Conservation (phyloP, 108 stramenopile species). For the Nitzschia palea region DNA sequence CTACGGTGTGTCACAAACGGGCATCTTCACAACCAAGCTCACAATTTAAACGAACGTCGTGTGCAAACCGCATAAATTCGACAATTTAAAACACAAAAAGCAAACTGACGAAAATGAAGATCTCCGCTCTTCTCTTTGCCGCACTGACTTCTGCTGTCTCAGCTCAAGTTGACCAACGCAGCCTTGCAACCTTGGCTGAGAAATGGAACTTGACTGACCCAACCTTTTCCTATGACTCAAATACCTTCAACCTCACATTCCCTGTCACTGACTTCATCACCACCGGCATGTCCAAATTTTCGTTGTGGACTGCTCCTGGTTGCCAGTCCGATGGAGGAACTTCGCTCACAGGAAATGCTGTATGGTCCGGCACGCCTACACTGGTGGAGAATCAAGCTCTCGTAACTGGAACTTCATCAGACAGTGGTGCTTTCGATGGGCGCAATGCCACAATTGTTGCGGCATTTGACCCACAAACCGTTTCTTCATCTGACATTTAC, state of each 20-base stretch:
- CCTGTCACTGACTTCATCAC: conserved; percentile 4
- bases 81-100: no score
- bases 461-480: neutral
- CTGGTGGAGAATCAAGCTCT: neutral
- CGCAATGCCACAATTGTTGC: neutral
- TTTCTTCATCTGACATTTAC: neutral
- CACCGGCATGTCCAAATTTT: neutral
- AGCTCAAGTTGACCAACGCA: neutral
- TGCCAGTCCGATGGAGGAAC: neutral
- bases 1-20: no score
- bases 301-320: neutral
- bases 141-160: neutral
- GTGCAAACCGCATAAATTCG: no score
- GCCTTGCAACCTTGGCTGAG: neutral
- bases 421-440: conserved; percentile 3
- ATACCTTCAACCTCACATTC: conserved; percentile 4
- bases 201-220: neutral
- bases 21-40: no score
- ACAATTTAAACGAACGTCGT: no score
- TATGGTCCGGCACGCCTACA: neutral
- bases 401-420: neutral
- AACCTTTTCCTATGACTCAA: neutral
- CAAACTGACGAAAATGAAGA: neutral
- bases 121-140: neutral
- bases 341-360: neutral